phyloP scores from a whole-genome alignment of 2,329 filamentous ascomycete genomes.

The Botrytis medusae region DNA sequence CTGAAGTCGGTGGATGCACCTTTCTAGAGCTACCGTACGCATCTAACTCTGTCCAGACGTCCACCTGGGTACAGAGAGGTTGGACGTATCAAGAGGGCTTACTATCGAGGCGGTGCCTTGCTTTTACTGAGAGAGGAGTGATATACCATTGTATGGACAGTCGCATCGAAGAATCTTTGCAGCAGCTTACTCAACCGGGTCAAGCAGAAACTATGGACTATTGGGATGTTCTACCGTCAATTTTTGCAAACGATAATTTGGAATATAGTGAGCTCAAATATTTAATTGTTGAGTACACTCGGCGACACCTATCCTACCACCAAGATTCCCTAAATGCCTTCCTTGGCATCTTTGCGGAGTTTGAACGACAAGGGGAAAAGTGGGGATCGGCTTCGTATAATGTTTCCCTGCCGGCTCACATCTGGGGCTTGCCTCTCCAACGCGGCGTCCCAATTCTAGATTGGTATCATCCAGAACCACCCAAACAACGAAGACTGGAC shows the following conservation, averaged over 20 bases:
- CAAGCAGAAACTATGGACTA: background rate
- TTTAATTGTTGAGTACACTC: background rate
- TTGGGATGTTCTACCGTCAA: background rate
- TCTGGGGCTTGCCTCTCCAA: background rate
- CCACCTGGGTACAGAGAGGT: background rate
- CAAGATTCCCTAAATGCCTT: background rate
- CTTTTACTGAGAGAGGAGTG: background rate
- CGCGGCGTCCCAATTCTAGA: background rate
- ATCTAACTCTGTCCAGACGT: fast-evolving
- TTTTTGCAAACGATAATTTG: background rate
- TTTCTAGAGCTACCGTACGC: background rate
- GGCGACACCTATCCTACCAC: background rate
- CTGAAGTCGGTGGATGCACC: background rate
- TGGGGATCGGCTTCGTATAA: background rate
- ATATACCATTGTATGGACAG: background rate
- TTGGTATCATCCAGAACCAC: background rate
- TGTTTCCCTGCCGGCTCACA: background rate
- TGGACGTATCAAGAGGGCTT: background rate
- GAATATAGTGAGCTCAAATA: background rate
- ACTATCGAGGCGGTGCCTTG: background rate
- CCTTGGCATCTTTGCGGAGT: background rate
- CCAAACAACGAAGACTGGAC: background rate
- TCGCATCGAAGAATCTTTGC: background rate
- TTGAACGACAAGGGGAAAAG: background rate
- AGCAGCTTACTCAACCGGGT: background rate